Percentiles rank a stretch among this genome's conserved stretches.
phyloP scores from a whole-genome alignment of 2,329 filamentous ascomycete genomes.

The Diplodia sapinea region DNA sequence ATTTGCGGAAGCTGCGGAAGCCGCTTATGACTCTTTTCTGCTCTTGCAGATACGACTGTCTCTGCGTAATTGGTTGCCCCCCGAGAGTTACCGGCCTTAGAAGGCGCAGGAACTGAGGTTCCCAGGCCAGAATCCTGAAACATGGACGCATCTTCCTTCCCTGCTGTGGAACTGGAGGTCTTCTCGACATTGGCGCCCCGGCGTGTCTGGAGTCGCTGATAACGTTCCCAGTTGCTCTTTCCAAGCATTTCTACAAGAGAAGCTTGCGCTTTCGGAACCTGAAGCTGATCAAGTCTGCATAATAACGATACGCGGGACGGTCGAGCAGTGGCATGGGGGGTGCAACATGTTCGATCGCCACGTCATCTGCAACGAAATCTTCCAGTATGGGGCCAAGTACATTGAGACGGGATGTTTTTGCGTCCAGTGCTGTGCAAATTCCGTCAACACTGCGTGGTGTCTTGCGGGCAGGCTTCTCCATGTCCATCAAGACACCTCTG shows the following conservation, averaged over 20 bases:
- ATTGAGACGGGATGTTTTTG: slow-evolving; percentile 27
- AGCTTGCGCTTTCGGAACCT: slow-evolving; percentile 34
- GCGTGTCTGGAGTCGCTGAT: slow-evolving; percentile 35
- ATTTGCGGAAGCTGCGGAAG: slow-evolving; percentile 36
- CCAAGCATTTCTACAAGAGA: slow-evolving; percentile 33
- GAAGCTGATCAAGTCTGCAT: slow-evolving; percentile 34
- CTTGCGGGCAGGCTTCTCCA: neutral
- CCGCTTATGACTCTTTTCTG: slow-evolving; percentile 31
- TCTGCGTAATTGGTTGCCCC: slow-evolving; percentile 33
- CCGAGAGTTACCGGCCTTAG: neutral
- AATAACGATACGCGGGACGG: slow-evolving; percentile 35
- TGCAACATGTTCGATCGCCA: slow-evolving; percentile 18
- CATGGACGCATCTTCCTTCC: slow-evolving; percentile 32
- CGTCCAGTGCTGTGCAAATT: slow-evolving; percentile 4
- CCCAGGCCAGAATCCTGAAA: slow-evolving; percentile 36
- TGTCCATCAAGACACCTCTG: neutral
- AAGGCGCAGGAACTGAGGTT: neutral
- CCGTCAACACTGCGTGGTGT: neutral
- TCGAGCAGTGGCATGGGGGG: slow-evolving; percentile 14
- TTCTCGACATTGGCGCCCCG: slow-evolving; percentile 28
- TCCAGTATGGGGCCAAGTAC: slow-evolving; percentile 31
- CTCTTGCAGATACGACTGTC: slow-evolving; percentile 34
- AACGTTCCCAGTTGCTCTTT: slow-evolving; percentile 37
- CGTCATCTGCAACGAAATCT: slow-evolving; percentile 1
- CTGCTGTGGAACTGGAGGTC: neutral